A percentile compares a stretch with the other conserved stretches of the same genome.
phyloP scores from a whole-genome alignment of 2,329 filamentous ascomycete species.

The Knufia fluminis region DNA sequence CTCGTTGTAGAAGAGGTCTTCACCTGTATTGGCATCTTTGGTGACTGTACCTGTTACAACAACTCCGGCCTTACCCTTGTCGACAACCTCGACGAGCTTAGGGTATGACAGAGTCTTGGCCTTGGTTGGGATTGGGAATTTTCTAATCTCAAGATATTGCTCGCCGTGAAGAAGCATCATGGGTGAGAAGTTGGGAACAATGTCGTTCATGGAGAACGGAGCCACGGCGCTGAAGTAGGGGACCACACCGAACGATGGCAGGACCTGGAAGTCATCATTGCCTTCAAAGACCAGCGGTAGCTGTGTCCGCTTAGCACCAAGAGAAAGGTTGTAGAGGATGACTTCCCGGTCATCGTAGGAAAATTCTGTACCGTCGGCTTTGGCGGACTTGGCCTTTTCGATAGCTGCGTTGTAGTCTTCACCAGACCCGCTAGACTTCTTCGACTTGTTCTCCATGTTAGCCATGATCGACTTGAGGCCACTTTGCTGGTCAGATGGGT shows the following conservation, averaged over 20 bases:
- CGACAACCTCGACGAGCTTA: slow-evolving; percentile 76
- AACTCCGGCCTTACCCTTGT: slow-evolving; percentile 86
- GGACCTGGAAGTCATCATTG: slow-evolving; percentile 79
- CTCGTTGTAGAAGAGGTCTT: slow-evolving; percentile 96
- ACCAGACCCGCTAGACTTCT: slow-evolving; percentile 40
- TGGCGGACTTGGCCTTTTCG: slow-evolving; percentile 61
- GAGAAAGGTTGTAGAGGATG: slow-evolving; percentile 89
- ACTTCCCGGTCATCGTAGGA: slow-evolving; percentile 76
- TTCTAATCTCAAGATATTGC: slow-evolving; percentile 91
- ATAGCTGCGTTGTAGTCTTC: slow-evolving; percentile 65
- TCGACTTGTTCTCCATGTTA: slow-evolving; percentile 72
- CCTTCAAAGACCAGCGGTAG: slow-evolving; percentile 85
- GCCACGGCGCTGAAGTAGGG: slow-evolving; percentile 79
- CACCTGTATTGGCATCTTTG: slow-evolving; percentile 71
- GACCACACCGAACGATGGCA: slow-evolving; percentile 83
- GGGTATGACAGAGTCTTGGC: slow-evolving; percentile 21
- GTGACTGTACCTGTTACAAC: slow-evolving; percentile 74
- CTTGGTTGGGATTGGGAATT: slow-evolving; percentile 70
- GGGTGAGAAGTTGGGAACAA: slow-evolving; percentile 91
- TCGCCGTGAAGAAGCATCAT: slow-evolving; percentile 99
- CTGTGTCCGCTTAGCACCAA: slow-evolving; percentile 85
- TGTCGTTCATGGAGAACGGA: slow-evolving; percentile 69
- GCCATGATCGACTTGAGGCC: slow-evolving; percentile 71
- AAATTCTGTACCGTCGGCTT: slow-evolving; percentile 66
- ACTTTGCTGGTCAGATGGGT: slow-evolving; percentile 71